phyloP scores from a whole-genome alignment of 1,284 basidiomycete genomes.

The Ganoderma sp. region DNA sequence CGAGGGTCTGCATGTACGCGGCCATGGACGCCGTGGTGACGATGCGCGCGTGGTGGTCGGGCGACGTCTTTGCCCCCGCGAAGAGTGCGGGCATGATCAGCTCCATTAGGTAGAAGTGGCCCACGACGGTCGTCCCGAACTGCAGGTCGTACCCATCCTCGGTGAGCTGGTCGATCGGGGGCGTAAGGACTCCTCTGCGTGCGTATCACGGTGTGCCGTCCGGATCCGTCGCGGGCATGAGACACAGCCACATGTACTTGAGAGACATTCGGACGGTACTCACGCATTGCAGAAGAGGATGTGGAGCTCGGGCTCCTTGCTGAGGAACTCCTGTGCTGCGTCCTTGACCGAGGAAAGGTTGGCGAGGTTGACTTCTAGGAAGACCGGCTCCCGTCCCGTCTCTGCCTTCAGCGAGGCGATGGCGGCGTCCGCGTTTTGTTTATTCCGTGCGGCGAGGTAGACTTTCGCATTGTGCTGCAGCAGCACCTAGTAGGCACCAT shows the following conservation, averaged over 20 bases:
- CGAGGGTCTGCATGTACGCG: conserved; percentile 37
- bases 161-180: conserved; percentile 45
- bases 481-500: conserved; percentile 39
- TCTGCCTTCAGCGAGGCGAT: conserved; percentile 49
- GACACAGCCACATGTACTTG: conserved; percentile 9
- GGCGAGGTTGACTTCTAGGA: conserved; percentile 55
- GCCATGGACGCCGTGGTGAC: conserved; percentile 48
- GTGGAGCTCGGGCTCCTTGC: conserved; percentile 55
- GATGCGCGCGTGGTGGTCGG: conserved; percentile 47
- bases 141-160: conserved; percentile 56
- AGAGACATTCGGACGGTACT: conserved; percentile 27
- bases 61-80: conserved; percentile 28
- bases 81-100: conserved; percentile 43
- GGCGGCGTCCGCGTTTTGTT: conserved; percentile 48
- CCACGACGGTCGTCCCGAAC: conserved; percentile 55
- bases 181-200: conserved; percentile 53
- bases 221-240: background rate
- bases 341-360: conserved; percentile 49
- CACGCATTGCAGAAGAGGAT: conserved; percentile 61
- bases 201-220: too few relatives aligned
- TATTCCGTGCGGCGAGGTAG: conserved; percentile 53
- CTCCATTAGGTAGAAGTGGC: conserved; percentile 49
- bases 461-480: conserved; percentile 57
- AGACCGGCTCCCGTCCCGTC: conserved; percentile 47
- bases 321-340: conserved; percentile 48